Conservation (phyloP, 2,329 filamentous ascomycete genomes). For the Talaromyces verruculosus region DNA sequence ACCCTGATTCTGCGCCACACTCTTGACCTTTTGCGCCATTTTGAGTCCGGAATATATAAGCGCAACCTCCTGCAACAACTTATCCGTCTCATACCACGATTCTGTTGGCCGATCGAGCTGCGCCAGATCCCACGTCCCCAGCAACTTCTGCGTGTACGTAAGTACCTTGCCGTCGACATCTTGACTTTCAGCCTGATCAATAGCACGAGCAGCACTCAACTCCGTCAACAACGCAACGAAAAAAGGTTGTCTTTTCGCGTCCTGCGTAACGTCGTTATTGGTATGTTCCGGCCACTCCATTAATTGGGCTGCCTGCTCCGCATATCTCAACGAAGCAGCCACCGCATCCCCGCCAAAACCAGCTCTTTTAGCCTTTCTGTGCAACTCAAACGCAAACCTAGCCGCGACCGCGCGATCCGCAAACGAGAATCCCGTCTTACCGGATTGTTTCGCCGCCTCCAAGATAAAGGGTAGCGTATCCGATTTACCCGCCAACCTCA, state of each 20-base stretch:
- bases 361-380: conserved; percentile 34
- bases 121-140: conserved; percentile 35
- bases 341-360: conserved; percentile 37
- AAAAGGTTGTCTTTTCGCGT: conserved; percentile 43
- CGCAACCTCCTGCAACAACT: conserved; percentile 34
- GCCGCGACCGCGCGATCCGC: conserved; percentile 27
- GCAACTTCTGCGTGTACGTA: conserved; percentile 41
- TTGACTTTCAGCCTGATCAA: conserved; percentile 38
- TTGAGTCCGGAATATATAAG: conserved; percentile 46
- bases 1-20: conserved; percentile 29
- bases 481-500: conserved; percentile 39
- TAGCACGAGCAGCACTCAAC: conserved; percentile 45
- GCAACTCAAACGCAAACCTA: conserved; percentile 29
- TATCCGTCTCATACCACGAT: conserved; percentile 27
- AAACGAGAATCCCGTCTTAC: conserved; percentile 40
- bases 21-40: conserved; percentile 38
- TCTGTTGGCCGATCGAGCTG: conserved; percentile 27
- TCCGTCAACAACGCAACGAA: conserved; percentile 47
- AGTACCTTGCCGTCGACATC: conserved; percentile 44
- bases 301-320: conserved; percentile 36
- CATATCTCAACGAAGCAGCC: conserved; percentile 34
- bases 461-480: conserved; percentile 39
- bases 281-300: conserved; percentile 40
- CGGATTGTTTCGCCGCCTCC: conserved; percentile 37
- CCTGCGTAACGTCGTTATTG: conserved; percentile 25